phyloP scores from a whole-genome alignment of 2,329 filamentous ascomycete genomes.

The Lecanicillium sp. region DNA sequence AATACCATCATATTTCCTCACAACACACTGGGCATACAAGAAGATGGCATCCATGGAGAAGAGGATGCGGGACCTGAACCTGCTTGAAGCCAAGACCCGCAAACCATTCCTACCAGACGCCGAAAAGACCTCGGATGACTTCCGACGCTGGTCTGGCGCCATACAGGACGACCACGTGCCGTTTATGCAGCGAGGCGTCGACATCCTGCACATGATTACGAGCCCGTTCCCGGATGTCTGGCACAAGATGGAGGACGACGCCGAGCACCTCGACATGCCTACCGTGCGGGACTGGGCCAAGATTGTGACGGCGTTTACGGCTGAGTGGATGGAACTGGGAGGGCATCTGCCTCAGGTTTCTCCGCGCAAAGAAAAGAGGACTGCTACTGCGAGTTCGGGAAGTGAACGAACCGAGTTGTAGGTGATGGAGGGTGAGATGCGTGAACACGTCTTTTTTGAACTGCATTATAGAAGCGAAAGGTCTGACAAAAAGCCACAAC shows the following conservation, averaged over 20 bases:
- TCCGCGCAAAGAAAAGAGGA: conserved; percentile 17
- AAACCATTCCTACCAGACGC: conserved; percentile 58
- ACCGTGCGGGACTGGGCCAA: conserved; percentile 83
- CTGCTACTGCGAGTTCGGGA: conserved; percentile 15
- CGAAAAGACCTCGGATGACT: conserved; percentile 40
- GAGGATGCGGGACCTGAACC: conserved; percentile 58
- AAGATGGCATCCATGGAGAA: conserved; percentile 66
- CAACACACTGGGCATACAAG: conserved; percentile 89
- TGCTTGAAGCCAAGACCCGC: conserved; percentile 53
- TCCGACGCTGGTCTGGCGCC: conserved; percentile 33
- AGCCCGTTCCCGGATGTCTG: conserved; percentile 75
- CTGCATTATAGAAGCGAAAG: background rate
- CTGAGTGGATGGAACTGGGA: conserved; percentile 83
- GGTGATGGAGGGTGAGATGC: conserved; percentile 1
- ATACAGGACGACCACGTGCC: conserved; percentile 88
- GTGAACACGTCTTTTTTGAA: background rate
- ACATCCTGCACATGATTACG: conserved; percentile 85
- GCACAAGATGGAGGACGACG: conserved; percentile 81
- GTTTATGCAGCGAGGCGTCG: conserved; percentile 79
- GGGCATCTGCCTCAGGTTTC: conserved; percentile 24
- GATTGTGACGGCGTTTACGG: conserved; percentile 74
- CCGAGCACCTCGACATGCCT: conserved; percentile 69
- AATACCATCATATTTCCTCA: conserved; percentile 80
- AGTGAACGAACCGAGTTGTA: conserved; percentile 27
- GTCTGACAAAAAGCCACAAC: too few species aligned